phyloP scores from a whole-genome alignment of 2,329 filamentous ascomycete genomes.

The Penicillium capsulatum region DNA sequence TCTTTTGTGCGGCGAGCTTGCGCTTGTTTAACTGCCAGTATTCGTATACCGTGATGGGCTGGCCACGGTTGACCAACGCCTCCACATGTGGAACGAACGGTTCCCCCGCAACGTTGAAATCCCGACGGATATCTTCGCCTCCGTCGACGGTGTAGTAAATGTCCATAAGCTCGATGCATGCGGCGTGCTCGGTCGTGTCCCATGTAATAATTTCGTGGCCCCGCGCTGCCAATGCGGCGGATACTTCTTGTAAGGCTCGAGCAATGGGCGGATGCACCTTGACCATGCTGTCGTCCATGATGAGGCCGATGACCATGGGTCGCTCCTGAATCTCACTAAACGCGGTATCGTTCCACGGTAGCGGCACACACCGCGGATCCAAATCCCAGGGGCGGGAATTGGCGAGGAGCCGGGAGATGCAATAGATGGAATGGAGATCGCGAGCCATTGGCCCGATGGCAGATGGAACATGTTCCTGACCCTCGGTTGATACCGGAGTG shows the following conservation, averaged over 20 bases:
- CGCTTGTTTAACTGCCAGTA: conserved; percentile 65
- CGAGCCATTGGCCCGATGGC: conserved; percentile 58
- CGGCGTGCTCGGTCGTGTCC: conserved; percentile 48
- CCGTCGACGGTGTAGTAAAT: conserved; percentile 60
- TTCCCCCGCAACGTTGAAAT: conserved; percentile 54
- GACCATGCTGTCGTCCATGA: conserved; percentile 53
- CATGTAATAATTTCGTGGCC: conserved; percentile 56
- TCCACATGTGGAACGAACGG: conserved; percentile 58
- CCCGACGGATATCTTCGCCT: conserved; percentile 58
- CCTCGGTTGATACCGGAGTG: conserved; percentile 58
- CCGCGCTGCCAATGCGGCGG: conserved; percentile 38
- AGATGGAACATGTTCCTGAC: conserved; percentile 62
- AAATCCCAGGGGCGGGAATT: conserved; percentile 50
- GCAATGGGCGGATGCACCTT: conserved; percentile 52
- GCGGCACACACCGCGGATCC: conserved; percentile 52
- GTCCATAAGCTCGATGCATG: conserved; percentile 59
- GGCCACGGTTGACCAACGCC: conserved; percentile 50
- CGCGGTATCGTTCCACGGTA: conserved; percentile 51
- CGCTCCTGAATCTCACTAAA: conserved; percentile 42
- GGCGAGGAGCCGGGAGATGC: conserved; percentile 48
- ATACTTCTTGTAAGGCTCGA: conserved; percentile 41
- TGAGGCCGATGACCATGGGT: conserved; percentile 49
- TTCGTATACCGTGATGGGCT: conserved; percentile 57
- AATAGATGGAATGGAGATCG: conserved; percentile 48
- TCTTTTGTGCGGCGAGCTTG: conserved; percentile 52